Evolutionary conservation across 371 early-diverging fungal genomes (phyloP), one percentile per base, ranked within the genome.

Genomic region (Mucor plumbeus): DNA sequence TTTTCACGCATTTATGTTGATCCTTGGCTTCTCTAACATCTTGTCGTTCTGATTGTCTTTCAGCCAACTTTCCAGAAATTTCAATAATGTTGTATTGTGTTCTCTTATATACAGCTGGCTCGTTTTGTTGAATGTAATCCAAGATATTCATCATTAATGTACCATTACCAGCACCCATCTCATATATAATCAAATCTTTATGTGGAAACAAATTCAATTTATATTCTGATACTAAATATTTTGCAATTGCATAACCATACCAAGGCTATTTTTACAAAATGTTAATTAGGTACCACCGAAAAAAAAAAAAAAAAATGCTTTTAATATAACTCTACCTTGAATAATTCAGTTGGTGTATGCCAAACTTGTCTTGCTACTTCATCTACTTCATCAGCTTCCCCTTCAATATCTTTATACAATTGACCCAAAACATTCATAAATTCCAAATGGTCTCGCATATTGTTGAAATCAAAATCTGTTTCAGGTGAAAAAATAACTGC

Each of bases 281-380:
- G 55, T 21, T n/a, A 33, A 6, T 34, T 38, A 15, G 2, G 0
- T 9, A 34, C 38, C 15, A 33, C 11, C 3, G 26, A 26, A 54
- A 5, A 5, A 31, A 10, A 54, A 26, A 4, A 26, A 26, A 21
- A 54, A 26, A 21, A 11, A 3, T 61, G 35, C 13, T 1, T 11
- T 38, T 7, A 5, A 38, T 9, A 9, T 38, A 38, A 3, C 33
- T 21, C 53, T 83, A 92, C 93, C 85, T 93, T 95, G 77, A 99
- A 95, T 33, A 98, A 76, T 75, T 98, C 98, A 0, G 97, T 95
- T 5, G 98, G 96, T 5, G 99, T 98, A 76, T 98, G 97, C 97
- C 99, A 97, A 26, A 97, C 90, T 78, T 97, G 98, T 68, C 93
- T 79, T 0, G 94, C 83, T 54, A 89, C 72, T 62, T 86, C 85